Evolutionary conservation across 2,329 filamentous ascomycete genomes (phyloP), one percentile per base, ranked within the genome.

Genomic region (Xylariaceae sp.): DNA sequence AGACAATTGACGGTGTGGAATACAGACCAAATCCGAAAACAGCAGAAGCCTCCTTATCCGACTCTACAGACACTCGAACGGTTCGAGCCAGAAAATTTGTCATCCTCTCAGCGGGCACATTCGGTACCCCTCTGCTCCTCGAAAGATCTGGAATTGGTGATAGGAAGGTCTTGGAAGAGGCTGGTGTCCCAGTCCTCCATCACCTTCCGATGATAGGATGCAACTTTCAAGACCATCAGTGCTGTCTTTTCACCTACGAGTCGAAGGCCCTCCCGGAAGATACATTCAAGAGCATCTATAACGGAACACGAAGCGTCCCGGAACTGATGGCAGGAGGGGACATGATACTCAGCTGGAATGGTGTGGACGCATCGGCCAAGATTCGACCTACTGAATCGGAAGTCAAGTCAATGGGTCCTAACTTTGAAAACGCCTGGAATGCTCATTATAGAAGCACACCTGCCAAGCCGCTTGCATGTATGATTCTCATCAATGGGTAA

Each of bases 141-240:
- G 44, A 47, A 22, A n/a, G 44, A 20, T 42, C 44, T 11, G 44
- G 44, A 7, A 20, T 38, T 12, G 44, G 39, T 7, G n/a, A 20
- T 22, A 10, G 14, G 5, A 19, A 33, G n/a, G 17, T 48, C n/a
- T 32, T 48, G 2, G 16, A 10, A 76, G 61, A 62, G 25, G 61
- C 67, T 16, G 38, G 39, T 2, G 29, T 51, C 14, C 41, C 48
- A 3, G 57, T 67, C 6, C 53, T 71, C 5, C 57, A 71, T 42
- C n/a, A n/a, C n/a, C 57, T 74, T 11, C 64, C 67, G 3, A 68
- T 68, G n/a, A 72, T 76, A 5, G 73, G 73, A 12, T 61, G 66
- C 34, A 64, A 70, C 38, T 71, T 73, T 47, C 70, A 73, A 54
- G 72, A 75, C 50, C 71, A 48, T 16, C 19, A 40, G 6, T n/a